Base-by-base conservation (phyloP, 345 rosid genomes). In the Reutealis trisperma region DNA sequence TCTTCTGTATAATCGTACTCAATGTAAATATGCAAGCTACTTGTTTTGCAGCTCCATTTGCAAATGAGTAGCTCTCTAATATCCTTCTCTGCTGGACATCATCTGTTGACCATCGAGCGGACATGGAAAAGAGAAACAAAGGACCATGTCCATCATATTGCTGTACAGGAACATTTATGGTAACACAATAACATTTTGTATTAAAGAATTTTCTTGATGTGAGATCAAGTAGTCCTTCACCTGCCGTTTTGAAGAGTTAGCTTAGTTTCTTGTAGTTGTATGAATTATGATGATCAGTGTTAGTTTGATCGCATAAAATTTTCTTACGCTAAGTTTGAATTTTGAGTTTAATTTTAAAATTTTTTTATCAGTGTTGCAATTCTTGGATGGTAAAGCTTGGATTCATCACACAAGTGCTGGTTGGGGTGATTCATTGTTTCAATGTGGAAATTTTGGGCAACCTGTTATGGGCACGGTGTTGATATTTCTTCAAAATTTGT, bases 31-130 rank as follows among this genome's bases (percentile, higher is more conserved):
- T 75, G 47, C n/a, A n/a, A n/a, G n/a, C 63, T 12, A 34, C 58
- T 6, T 41, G 66, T 21, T 76, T 45, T 77, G 51, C 69, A 70
- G 79, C 68, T 67, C 15, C 59, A 63, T 4, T 41, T 51, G 21
- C 30, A 67, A 54, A 69, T 22, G 37, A 41, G 65, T 58, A 47
- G 72, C 62, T 55, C 62, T 55, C 5, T 24, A 2, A 45, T 45
- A n/a, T 25, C 34, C 47, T 18, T 60, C 21, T 69, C 12, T 44
- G 54, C 70, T 41, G 7, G 7, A 54, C n/a, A 16, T 8, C 19
- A 44, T 67, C 44, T 44, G 5, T 5, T 24, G 18, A 22, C 24
- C 8, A 47, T 51, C 44, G 24, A 52, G 24, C 70, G 22, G 7
- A 52, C 64, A 66, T 14, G 61, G 67, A 30, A 77, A 49, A 0